phyloP scores from a whole-genome alignment of 768 basidiomycete genomes.

The Lentinula guzmanii region DNA sequence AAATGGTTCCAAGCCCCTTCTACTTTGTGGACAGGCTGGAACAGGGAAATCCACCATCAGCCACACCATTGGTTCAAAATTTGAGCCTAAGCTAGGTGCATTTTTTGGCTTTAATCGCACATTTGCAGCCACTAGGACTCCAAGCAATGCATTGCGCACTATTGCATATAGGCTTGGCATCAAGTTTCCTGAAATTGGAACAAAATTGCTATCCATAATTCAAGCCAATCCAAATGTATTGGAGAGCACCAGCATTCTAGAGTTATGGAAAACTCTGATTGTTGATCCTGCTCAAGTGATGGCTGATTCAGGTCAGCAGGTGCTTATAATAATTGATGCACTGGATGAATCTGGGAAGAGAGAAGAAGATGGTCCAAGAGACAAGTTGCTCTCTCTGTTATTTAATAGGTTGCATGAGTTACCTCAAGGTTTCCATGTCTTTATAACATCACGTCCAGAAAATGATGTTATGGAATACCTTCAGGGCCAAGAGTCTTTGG shows the following conservation, averaged over 20 bases:
- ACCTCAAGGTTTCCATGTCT: not conserved
- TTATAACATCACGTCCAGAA: not conserved
- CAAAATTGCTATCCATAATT: not conserved
- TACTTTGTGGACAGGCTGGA: not conserved
- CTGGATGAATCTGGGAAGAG: not conserved
- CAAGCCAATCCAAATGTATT: not conserved
- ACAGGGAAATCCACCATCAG: not conserved
- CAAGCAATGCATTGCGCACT: not conserved
- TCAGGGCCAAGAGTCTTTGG: not conserved
- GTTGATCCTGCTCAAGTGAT: not conserved
- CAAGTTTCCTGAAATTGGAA: not conserved
- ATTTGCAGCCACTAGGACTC: not conserved
- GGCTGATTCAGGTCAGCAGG: not conserved
- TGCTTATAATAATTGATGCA: not conserved
- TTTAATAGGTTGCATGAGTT: not conserved
- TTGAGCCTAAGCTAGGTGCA: not conserved
- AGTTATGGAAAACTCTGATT: not conserved
- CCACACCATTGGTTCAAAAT: not conserved
- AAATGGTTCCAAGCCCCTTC: not conserved
- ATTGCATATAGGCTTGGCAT: not conserved
- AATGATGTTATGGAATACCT: not conserved
- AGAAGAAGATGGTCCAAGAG: not conserved
- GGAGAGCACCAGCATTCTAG: not conserved
- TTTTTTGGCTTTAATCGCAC: not conserved
- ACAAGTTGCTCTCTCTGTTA: not conserved